These are phyloP conservation scores for Trifolium fragiferum DNA, from an alignment of 306 rosid species.

Conservation along the genomic window DNA sequence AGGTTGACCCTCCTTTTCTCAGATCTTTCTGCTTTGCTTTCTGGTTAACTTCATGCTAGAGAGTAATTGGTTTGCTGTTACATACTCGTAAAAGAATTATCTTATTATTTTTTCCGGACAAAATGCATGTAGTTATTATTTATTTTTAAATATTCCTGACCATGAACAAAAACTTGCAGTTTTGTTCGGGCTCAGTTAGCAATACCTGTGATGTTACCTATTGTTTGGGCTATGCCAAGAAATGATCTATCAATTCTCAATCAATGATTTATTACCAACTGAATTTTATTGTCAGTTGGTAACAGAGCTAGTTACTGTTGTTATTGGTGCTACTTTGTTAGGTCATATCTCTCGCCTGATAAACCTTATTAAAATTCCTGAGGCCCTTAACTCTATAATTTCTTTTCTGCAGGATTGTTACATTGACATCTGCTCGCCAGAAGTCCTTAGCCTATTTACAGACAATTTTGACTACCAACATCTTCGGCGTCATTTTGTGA, in stretches of 20 bases:
- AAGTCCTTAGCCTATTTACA: conserved; percentile 94
- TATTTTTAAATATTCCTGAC: conserved; percentile 1
- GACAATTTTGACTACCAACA: conserved; percentile 99
- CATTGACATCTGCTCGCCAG: conserved; percentile 93
- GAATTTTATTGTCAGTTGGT: conserved; percentile 1
- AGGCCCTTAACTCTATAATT: conserved; percentile 16
- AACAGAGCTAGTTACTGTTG: conserved; percentile 10
- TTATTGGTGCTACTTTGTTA: conserved; percentile 10
- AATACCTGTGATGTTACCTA: conserved; percentile 19
- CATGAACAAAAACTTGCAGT: not conserved
- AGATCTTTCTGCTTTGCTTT: conserved; percentile 41
- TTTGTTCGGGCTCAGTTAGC: conserved; percentile 2
- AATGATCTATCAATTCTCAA: conserved; percentile 25
- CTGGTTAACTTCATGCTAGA: conserved; percentile 23
- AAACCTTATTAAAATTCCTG: conserved; percentile 25
- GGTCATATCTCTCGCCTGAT: conserved; percentile 13
- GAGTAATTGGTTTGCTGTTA: conserved; percentile 10
- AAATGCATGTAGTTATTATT: conserved; percentile 3
- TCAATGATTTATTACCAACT: conserved; percentile 22
- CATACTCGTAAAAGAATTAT: not conserved
- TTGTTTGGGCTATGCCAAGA: conserved; percentile 25
- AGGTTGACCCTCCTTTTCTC: conserved; percentile 56
- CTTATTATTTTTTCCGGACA: not conserved
- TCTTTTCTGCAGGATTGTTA: conserved; percentile 86
- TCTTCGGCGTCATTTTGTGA: conserved; percentile 94